Percentiles rank a stretch among this genome's conserved stretches.
phyloP scores from a whole-genome alignment of 805 yeast genomes.

The Schizosaccharomyces lindneri region DNA sequence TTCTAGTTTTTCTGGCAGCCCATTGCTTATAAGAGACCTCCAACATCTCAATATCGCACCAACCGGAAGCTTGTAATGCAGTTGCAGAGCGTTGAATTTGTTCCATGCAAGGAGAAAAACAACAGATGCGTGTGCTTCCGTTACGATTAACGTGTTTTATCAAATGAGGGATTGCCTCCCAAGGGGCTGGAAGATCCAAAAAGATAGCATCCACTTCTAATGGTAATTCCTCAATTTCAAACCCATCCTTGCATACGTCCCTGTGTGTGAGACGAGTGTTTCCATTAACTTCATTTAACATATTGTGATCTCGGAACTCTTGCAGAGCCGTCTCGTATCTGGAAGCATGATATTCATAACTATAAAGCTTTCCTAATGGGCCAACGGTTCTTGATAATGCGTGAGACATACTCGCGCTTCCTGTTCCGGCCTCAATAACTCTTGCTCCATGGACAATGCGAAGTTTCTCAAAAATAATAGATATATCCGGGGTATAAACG shows the following conservation, averaged over 20 bases:
- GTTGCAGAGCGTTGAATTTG: conserved; percentile 76
- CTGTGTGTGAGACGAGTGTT: conserved; percentile 58
- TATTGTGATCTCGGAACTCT: conserved; percentile 55
- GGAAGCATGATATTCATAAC: conserved; percentile 78
- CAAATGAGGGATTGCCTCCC: conserved; percentile 76
- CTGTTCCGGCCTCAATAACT: conserved; percentile 94
- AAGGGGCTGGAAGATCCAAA: conserved; percentile 85
- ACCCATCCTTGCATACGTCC: conserved; percentile 80
- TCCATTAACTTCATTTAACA: conserved; percentile 15
- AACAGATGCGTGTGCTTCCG: conserved; percentile 49
- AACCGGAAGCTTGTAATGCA: conserved; percentile 47
- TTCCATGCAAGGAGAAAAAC: conserved; percentile 94
- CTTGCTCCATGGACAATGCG: conserved; percentile 46
- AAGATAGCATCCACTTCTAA: conserved; percentile 27
- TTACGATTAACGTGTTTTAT: conserved; percentile 28
- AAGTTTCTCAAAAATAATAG: conserved; percentile 67
- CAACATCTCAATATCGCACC: conserved; percentile 76
- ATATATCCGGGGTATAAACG: conserved; percentile 85
- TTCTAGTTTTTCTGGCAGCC: conserved; percentile 82
- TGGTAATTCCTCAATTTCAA: conserved; percentile 17
- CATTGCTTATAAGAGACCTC: conserved; percentile 65
- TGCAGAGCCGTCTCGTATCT: conserved; percentile 52
- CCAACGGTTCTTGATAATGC: conserved; percentile 64
- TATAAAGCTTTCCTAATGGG: conserved; percentile 35
- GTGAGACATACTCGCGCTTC: conserved; percentile 88